Percentiles rank a stretch among this genome's conserved stretches.
Conservation (phyloP, 805 yeast genomes). For the Sugiyamaella lignohabitans region DNA sequence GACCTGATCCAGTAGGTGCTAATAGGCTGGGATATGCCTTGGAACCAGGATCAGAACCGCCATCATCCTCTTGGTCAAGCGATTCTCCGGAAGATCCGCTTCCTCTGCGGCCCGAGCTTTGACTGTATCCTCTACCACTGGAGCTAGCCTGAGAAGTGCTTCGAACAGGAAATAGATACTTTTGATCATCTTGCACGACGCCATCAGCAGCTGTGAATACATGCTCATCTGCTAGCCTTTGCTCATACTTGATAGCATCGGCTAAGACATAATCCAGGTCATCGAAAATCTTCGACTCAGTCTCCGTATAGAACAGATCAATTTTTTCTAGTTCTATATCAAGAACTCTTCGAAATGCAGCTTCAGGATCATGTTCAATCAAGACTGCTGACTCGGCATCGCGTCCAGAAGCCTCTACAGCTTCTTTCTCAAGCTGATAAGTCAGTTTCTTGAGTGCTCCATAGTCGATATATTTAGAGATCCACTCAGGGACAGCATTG, state of each 20-base stretch:
- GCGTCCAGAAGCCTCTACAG: slow-evolving; percentile 26
- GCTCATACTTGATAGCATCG: slow-evolving; percentile 53
- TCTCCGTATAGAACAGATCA: slow-evolving; percentile 63
- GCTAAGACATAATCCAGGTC: slow-evolving; percentile 51
- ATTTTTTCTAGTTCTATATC: slow-evolving; percentile 73
- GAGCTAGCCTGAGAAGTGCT: not conserved
- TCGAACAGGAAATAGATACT: not conserved
- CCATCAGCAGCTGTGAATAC: not conserved
- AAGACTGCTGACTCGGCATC: slow-evolving; percentile 28
- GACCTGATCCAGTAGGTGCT: not conserved
- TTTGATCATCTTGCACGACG: not conserved
- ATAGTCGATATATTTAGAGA: slow-evolving; percentile 84
- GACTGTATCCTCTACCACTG: not conserved
- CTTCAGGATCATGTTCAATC: slow-evolving; percentile 43
- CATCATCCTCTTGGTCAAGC: not conserved
- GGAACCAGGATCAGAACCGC: not conserved
- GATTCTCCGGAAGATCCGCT: not conserved
- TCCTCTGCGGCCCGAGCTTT: not conserved
- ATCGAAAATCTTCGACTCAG: slow-evolving; percentile 51
- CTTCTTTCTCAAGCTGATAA: slow-evolving; percentile 71
- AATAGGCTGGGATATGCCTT: not conserved
- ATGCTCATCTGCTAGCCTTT: not conserved
- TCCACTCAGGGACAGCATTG: slow-evolving; percentile 98
- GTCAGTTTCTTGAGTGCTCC: slow-evolving; percentile 79
- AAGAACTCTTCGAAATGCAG: slow-evolving; percentile 61